Conservation (phyloP, 1,284 basidiomycete genomes). For the Naganishia sp. region DNA sequence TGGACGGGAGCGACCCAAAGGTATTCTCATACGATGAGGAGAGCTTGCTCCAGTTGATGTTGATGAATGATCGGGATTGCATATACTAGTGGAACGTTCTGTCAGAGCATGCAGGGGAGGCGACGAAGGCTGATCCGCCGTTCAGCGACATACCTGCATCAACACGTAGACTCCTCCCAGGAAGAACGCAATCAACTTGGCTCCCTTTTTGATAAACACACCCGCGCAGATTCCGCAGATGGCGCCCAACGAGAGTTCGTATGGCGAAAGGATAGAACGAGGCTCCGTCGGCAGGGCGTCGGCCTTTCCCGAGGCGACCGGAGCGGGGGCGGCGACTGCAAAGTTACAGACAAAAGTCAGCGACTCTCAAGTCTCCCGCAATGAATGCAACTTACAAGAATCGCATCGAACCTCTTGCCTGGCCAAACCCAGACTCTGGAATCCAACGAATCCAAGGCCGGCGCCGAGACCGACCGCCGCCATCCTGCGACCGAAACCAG, state of each 20-base stretch:
- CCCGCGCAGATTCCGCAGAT: conserved; percentile 85
- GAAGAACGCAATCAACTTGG: conserved; percentile 76
- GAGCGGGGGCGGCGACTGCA: conserved; percentile 8
- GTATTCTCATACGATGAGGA: conserved; percentile 66
- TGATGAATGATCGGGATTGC: conserved; percentile 67
- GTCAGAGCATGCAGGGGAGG: conserved; percentile 9
- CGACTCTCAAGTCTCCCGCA: no score
- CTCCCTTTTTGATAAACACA: conserved; percentile 91
- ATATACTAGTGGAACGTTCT: conserved; percentile 64
- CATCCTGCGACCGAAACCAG: conserved; percentile 17
- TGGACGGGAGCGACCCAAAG: conserved; percentile 66
- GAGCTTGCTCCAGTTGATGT: conserved; percentile 73
- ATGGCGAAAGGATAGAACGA: conserved; percentile 69
- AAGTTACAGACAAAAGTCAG: neutral
- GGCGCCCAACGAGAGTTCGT: conserved; percentile 84
- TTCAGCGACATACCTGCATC: conserved; percentile 66
- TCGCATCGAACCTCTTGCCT: conserved; percentile 14
- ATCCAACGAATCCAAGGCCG: conserved; percentile 2
- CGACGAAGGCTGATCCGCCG: conserved; percentile 13
- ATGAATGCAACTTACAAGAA: conserved; percentile 13
- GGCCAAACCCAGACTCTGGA: conserved; percentile 21
- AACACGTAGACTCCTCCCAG: conserved; percentile 83
- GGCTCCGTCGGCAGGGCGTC: conserved; percentile 57
- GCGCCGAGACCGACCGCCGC: conserved; percentile 21
- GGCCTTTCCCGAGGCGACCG: conserved; percentile 11